These are phyloP conservation scores for Penicillium cataractarum DNA, from an alignment of 495 filamentous ascomycete species.

Conservation along the genomic window DNA sequence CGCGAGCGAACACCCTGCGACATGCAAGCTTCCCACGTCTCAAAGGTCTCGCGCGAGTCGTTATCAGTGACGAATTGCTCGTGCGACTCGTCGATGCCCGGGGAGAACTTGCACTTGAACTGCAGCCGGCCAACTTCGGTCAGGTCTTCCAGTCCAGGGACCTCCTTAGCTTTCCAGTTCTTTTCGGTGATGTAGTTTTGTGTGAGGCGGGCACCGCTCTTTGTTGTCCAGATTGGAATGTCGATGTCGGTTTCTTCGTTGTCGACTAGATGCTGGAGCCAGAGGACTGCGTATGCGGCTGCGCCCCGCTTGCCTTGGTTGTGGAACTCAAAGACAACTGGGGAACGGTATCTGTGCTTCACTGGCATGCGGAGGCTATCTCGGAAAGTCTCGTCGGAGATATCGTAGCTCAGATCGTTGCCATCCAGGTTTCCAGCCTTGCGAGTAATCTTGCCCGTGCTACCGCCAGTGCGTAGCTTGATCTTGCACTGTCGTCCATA, in stretches of 20 bases:
- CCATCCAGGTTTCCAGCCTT: slow-evolving; percentile 62
- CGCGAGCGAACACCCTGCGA: slow-evolving; percentile 78
- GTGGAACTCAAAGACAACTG: slow-evolving; percentile 87
- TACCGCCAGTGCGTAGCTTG: slow-evolving; percentile 82
- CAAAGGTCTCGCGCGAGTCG: slow-evolving; percentile 86
- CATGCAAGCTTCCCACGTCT: slow-evolving; percentile 89
- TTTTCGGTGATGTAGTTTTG: slow-evolving; percentile 89
- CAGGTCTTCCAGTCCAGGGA: slow-evolving; percentile 70
- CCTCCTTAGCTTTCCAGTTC: slow-evolving; percentile 59
- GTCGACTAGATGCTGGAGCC: slow-evolving; percentile 84
- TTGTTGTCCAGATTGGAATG: slow-evolving; percentile 84
- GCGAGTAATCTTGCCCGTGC: slow-evolving; percentile 66
- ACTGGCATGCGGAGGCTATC: slow-evolving; percentile 77
- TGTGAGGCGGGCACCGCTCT: slow-evolving; percentile 69
- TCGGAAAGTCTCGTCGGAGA: slow-evolving; percentile 58
- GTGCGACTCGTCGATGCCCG: slow-evolving; percentile 89
- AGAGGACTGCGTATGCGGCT: slow-evolving; percentile 76
- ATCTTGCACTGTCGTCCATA: slow-evolving; percentile 67
- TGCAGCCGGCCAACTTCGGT: slow-evolving; percentile 78
- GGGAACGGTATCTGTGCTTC: slow-evolving; percentile 84
- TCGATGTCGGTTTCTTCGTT: slow-evolving; percentile 74
- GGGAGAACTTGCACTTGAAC: slow-evolving; percentile 80
- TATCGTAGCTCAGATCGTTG: slow-evolving; percentile 68
- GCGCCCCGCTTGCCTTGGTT: slow-evolving; percentile 64
- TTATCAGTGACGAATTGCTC: slow-evolving; percentile 82